A percentile compares a stretch with the other conserved stretches of the same genome.
Conservation (phyloP, 768 basidiomycete species). For the Artomyces pyxidatus region DNA sequence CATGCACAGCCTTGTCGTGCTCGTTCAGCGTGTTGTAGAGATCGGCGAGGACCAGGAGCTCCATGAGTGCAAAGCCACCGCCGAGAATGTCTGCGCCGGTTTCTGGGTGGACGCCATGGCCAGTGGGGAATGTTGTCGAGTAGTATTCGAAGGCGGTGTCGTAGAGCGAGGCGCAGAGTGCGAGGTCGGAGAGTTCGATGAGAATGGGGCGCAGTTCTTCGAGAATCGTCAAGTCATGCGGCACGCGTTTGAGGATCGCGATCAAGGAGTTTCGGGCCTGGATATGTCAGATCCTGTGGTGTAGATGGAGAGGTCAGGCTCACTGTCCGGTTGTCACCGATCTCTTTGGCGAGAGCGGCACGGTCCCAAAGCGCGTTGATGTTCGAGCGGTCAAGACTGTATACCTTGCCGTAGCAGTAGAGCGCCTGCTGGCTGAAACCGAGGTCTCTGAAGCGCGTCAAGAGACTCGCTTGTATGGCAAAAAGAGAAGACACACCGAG, state of each 20-base stretch:
- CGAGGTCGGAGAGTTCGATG: constrained; percentile 62
- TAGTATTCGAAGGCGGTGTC: constrained; percentile 70
- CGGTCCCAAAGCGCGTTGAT: constrained; percentile 87
- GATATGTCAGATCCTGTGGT: neutral
- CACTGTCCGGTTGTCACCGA: constrained; percentile 63
- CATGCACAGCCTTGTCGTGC: constrained; percentile 56
- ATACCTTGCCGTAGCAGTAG: constrained; percentile 85
- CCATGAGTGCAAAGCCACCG: constrained; percentile 47
- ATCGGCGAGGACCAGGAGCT: constrained; percentile 82
- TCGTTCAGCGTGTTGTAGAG: constrained; percentile 67
- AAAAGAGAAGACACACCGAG: constrained; percentile 40
- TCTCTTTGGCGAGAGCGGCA: constrained; percentile 70
- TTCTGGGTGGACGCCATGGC: constrained; percentile 31
- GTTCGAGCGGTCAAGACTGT: constrained; percentile 71
- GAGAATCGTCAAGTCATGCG: constrained; percentile 74
- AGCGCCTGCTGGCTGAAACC: constrained; percentile 80
- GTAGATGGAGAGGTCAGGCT: constrained; percentile 13
- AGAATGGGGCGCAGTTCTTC: constrained; percentile 72
- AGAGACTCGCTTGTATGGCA: neutral
- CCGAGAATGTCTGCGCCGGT: constrained; percentile 19
- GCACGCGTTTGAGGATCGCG: constrained; percentile 63
- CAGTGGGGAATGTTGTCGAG: constrained; percentile 39
- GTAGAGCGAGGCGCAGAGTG: constrained; percentile 57
- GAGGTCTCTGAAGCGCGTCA: constrained; percentile 36
- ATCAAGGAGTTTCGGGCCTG: constrained; percentile 60